A percentile compares a stretch with the other conserved stretches of the same genome.
Conservation (phyloP, 305 asterid genomes). For the Lippia alba region DNA sequence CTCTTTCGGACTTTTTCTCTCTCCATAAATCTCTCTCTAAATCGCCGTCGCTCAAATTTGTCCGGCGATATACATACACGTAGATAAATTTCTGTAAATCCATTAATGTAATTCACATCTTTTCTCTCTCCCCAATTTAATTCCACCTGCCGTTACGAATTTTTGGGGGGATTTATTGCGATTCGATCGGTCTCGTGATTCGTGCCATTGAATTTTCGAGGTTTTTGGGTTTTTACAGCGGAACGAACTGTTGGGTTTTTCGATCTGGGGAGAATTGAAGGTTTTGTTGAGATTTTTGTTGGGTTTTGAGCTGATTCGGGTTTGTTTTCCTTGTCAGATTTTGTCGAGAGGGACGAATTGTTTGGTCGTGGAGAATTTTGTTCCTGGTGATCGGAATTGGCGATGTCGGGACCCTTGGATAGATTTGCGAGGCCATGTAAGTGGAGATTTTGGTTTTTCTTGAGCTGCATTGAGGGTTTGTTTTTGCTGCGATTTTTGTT, state of each 20-base stretch:
- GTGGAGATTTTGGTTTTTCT: conserved; percentile 35
- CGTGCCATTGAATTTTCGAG: conserved; percentile 27
- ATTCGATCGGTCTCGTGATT: conserved; percentile 46
- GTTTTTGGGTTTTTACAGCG: conserved; percentile 5
- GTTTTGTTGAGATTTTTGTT: background rate
- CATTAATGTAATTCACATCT: background rate
- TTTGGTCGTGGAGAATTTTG: conserved; percentile 40
- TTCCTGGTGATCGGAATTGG: conserved; percentile 42
- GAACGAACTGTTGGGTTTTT: conserved; percentile 19
- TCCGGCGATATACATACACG: conserved; percentile 24
- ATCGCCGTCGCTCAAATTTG: conserved; percentile 37
- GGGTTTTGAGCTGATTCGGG: conserved; percentile 32
- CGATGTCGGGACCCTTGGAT: conserved; percentile 73
- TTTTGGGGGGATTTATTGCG: conserved; percentile 39
- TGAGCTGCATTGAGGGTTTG: conserved; percentile 34
- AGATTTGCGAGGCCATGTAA: conserved; percentile 79
- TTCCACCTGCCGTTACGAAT: conserved; percentile 39
- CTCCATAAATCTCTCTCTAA: background rate
- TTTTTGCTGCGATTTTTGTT: conserved; percentile 24
- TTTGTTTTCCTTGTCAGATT: conserved; percentile 33
- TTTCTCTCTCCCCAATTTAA: conserved; percentile 27
- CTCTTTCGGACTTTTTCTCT: too few relatives aligned
- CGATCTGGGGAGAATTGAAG: conserved; percentile 28
- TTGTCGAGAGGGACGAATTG: conserved; percentile 4
- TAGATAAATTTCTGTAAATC: background rate